A percentile compares a stretch with the other conserved stretches of the same genome.
These are phyloP conservation scores for Sporothrix brunneoviolacea DNA, from an alignment of 2,329 filamentous ascomycete genomes.

Conservation along the genomic window DNA sequence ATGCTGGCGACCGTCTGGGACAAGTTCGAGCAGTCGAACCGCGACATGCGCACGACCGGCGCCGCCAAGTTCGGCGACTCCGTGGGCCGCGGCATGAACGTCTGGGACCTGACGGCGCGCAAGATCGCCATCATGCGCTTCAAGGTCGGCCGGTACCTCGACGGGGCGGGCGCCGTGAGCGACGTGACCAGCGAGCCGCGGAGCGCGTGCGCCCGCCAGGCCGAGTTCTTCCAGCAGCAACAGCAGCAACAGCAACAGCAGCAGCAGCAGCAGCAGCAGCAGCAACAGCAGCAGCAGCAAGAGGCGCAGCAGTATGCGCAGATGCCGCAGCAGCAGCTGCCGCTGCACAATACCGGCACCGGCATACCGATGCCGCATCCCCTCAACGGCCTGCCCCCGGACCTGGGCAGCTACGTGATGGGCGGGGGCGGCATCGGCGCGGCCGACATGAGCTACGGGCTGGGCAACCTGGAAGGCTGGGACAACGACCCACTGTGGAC, in stretches of 20 bases:
- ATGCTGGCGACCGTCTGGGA: slow-evolving; percentile 36
- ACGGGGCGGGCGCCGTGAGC: slow-evolving; percentile 18
- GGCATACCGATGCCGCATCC: no score
- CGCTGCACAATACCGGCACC: background rate
- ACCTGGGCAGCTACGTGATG: slow-evolving; percentile 1
- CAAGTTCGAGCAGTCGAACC: slow-evolving; percentile 38
- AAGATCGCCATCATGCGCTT: slow-evolving; percentile 40
- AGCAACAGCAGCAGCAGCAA: background rate
- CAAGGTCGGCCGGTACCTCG: slow-evolving; percentile 42
- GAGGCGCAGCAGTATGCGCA: background rate
- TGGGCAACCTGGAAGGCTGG: slow-evolving; percentile 10
- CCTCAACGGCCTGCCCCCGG: slow-evolving; percentile 5
- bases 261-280: background rate
- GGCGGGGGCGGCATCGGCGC: background rate
- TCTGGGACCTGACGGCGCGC: slow-evolving; percentile 42
- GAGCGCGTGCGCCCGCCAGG: no score
- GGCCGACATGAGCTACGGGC: slow-evolving; percentile 4
- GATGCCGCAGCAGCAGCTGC: background rate
- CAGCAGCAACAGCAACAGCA: background rate
- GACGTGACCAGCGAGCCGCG: background rate
- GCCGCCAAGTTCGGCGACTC: slow-evolving; percentile 18
- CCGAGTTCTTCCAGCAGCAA: no score
- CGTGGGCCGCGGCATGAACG: slow-evolving; percentile 33
- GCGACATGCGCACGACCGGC: slow-evolving; percentile 27
- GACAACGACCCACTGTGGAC: slow-evolving; percentile 17